Percentiles rank a stretch among this genome's conserved stretches.
Conservation (phyloP, 2,329 filamentous ascomycete genomes). For the Annulohypoxylon truncatum region DNA sequence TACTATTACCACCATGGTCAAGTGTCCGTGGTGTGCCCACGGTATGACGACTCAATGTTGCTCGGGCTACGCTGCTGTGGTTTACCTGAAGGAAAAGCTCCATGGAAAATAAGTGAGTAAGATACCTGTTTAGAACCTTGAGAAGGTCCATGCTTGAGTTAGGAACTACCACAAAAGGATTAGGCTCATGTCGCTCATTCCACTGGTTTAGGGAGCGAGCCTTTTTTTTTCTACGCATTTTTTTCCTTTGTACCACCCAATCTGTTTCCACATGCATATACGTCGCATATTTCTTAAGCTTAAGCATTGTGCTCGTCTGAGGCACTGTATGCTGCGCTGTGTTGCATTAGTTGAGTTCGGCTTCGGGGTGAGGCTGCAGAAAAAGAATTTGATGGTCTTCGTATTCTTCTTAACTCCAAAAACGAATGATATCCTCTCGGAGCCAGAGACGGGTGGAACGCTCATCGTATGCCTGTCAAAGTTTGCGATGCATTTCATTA, state of each 20-base stretch:
- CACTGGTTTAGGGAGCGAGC: not conserved
- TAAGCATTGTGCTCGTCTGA: slow-evolving; percentile 21
- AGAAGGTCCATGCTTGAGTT: not conserved
- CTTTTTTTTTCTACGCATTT: not conserved
- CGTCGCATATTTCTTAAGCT: slow-evolving; percentile 32
- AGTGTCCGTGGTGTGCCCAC: slow-evolving; percentile 79
- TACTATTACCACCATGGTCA: slow-evolving; percentile 69
- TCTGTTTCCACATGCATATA: slow-evolving; percentile 10
- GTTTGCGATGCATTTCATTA: slow-evolving; percentile 4
- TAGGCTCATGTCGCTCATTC: slow-evolving; percentile 13
- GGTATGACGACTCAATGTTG: slow-evolving; percentile 77
- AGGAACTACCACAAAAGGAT: not conserved
- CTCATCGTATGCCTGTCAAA: not conserved
- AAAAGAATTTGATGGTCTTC: slow-evolving; percentile 12
- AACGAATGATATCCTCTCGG: slow-evolving; percentile 22
- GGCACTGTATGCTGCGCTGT: slow-evolving; percentile 17
- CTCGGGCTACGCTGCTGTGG: slow-evolving; percentile 73
- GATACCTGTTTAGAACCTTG: not conserved
- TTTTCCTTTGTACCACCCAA: slow-evolving; percentile 20
- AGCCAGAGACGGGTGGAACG: not conserved
- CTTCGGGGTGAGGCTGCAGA: slow-evolving; percentile 23
- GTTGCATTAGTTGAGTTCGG: slow-evolving; percentile 25
- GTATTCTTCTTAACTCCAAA: slow-evolving; percentile 8
- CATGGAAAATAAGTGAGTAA: slow-evolving; percentile 53
- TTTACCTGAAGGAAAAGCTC: slow-evolving; percentile 73